Conservation (phyloP, 2,329 filamentous ascomycete genomes). For the Triangularia verruculosa region DNA sequence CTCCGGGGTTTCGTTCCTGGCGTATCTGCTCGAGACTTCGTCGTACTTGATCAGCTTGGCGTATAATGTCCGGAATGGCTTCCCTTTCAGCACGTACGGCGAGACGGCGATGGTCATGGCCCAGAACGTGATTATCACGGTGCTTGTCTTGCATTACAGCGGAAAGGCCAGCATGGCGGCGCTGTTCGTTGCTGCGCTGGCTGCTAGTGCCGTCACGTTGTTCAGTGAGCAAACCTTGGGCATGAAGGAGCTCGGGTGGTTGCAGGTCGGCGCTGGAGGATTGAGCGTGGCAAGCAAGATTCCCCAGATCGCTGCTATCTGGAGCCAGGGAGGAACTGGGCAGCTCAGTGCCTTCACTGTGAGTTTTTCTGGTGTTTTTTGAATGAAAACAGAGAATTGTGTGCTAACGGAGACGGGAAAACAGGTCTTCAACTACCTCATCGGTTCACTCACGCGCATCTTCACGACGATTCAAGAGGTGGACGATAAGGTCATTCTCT, state of each 20-base stretch:
- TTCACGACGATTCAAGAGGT: slow-evolving; percentile 98
- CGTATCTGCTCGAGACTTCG: slow-evolving; percentile 87
- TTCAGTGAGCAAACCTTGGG: slow-evolving; percentile 65
- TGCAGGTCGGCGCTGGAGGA: slow-evolving; percentile 81
- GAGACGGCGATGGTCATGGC: slow-evolving; percentile 89
- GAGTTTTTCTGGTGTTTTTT: slow-evolving; percentile 41
- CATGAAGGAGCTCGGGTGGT: slow-evolving; percentile 63
- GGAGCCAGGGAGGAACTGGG: slow-evolving; percentile 80
- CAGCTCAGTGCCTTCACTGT: slow-evolving; percentile 96
- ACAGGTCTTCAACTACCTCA: slow-evolving; percentile 97
- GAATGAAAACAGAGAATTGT: not conserved
- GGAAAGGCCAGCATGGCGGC: slow-evolving; percentile 67
- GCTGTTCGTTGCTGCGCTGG: slow-evolving; percentile 74
- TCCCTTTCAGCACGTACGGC: slow-evolving; percentile 95
- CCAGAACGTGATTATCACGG: slow-evolving; percentile 87
- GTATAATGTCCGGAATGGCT: slow-evolving; percentile 87
- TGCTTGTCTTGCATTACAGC: slow-evolving; percentile 81
- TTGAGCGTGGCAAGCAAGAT: slow-evolving; percentile 87
- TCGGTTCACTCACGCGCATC: slow-evolving; percentile 87
- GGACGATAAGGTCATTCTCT: slow-evolving; percentile 92
- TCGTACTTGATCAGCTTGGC: slow-evolving; percentile 85
- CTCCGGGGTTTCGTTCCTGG: slow-evolving; percentile 80
- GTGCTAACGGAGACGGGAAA: slow-evolving; percentile 11
- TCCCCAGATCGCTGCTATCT: slow-evolving; percentile 88
- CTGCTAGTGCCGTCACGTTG: slow-evolving; percentile 65